These are phyloP conservation scores for Aureobasidium subglaciale DNA, from an alignment of 2,329 filamentous ascomycete species.

Conservation along the genomic window DNA sequence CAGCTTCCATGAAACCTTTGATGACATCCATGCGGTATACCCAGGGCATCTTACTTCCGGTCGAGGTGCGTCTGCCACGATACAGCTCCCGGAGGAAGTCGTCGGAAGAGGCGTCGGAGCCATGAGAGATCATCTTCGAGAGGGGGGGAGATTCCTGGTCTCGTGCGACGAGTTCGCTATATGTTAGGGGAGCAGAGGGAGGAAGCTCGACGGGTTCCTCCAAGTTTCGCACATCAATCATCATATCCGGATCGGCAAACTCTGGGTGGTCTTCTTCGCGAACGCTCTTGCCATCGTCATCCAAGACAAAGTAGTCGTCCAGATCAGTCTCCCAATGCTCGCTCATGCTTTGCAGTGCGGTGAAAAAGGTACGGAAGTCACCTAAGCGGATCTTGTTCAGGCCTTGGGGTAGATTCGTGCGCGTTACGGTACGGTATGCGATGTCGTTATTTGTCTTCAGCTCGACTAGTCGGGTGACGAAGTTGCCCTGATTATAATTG, in stretches of 20 bases:
- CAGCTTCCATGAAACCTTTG: conserved; percentile 50
- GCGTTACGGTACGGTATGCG: conserved; percentile 49
- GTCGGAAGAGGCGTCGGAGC: conserved; percentile 13
- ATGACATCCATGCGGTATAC: conserved; percentile 50
- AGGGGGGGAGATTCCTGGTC: conserved; percentile 10
- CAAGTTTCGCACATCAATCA: conserved; percentile 5
- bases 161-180: conserved; percentile 7
- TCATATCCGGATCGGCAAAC: conserved; percentile 10
- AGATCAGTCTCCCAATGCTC: conserved; percentile 57
- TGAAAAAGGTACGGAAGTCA: conserved; percentile 55
- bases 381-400: conserved; percentile 44
- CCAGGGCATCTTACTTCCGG: conserved; percentile 53
- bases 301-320: conserved; percentile 44
- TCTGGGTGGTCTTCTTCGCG: background rate
- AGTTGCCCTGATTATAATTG: conserved; percentile 36
- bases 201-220: background rate
- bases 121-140: background rate
- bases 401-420: conserved; percentile 34
- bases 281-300: conserved; percentile 12
- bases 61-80: conserved; percentile 51
- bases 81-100: conserved; percentile 33
- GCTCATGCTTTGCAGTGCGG: conserved; percentile 50
- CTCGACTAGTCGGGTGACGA: conserved; percentile 43
- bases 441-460: conserved; percentile 49
- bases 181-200: conserved; percentile 2